phyloP scores from a whole-genome alignment of 306 rosid species.

The Inga oerstediana region DNA sequence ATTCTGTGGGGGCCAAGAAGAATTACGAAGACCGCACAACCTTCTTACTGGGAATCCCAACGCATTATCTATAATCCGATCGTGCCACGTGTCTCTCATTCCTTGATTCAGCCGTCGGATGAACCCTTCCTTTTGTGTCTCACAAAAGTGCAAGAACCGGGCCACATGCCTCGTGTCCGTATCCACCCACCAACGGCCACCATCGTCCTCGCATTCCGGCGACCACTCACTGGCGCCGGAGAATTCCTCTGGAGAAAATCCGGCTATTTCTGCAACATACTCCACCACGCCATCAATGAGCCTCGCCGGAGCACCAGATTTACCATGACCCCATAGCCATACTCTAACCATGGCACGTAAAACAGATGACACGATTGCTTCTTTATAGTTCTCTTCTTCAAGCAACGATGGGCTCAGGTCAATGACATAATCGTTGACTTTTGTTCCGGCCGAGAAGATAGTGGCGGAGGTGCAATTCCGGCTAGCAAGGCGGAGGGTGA shows the following conservation, averaged over 20 bases:
- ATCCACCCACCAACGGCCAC: conserved; percentile 46
- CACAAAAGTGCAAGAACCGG: conserved; percentile 42
- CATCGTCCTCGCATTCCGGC: conserved; percentile 28
- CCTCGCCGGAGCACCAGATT: conserved; percentile 45
- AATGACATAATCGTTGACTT: conserved; percentile 31
- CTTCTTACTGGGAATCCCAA: conserved; percentile 40
- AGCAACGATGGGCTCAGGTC: conserved; percentile 47
- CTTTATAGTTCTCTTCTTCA: conserved; percentile 32
- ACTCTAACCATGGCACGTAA: conserved; percentile 59
- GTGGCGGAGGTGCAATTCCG: conserved; percentile 18
- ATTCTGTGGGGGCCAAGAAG: conserved; percentile 17
- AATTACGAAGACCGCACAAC: conserved; percentile 38
- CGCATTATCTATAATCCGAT: conserved; percentile 47
- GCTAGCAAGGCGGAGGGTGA: conserved; percentile 53
- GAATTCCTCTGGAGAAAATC: conserved; percentile 25
- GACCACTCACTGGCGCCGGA: neutral
- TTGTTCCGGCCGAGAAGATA: neutral
- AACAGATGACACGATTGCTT: conserved; percentile 40
- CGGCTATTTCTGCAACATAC: conserved; percentile 44
- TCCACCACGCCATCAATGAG: conserved; percentile 65
- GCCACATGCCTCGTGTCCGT: conserved; percentile 51
- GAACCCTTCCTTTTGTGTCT: conserved; percentile 49
- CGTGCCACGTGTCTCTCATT: conserved; percentile 60
- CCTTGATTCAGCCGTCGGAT: conserved; percentile 70
- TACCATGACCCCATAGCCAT: conserved; percentile 58